Conservation (phyloP, 305 asterid species). For the Solanum hybrid region DNA sequence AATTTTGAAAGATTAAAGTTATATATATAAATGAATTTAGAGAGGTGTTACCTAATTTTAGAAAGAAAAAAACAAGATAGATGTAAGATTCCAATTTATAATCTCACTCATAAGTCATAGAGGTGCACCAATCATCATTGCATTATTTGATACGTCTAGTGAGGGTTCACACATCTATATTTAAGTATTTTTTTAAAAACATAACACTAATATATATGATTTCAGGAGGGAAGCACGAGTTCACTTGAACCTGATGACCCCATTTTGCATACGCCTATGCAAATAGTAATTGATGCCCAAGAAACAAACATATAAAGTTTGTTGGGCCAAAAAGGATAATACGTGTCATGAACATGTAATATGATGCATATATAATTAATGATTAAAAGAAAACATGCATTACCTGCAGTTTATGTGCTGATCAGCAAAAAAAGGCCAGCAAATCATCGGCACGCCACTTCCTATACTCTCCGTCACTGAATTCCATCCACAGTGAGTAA, state of each 20-base stretch:
- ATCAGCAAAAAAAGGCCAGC: slow-evolving; percentile 22
- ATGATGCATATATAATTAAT: neutral
- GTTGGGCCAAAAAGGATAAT: neutral
- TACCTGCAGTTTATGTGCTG: slow-evolving; percentile 25
- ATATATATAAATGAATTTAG: neutral
- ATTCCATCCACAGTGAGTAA: slow-evolving; percentile 22
- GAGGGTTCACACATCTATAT: neutral
- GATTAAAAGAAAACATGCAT: neutral
- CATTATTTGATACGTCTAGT: too few relatives aligned
- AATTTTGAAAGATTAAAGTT: neutral
- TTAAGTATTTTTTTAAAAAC: too few relatives aligned
- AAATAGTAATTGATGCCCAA: too few relatives aligned
- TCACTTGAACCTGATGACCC: too few relatives aligned
- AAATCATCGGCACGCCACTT: slow-evolving; percentile 16
- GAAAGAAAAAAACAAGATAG: too few relatives aligned
- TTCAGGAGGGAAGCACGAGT: neutral
- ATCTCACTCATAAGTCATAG: neutral
- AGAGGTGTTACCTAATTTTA: neutral
- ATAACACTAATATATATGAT: too few relatives aligned
- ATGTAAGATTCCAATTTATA: too few relatives aligned
- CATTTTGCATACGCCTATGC: neutral
- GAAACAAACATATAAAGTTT: neutral
- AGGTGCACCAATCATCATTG: too few relatives aligned
- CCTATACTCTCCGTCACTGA: slow-evolving; percentile 8
- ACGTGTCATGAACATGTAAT: neutral